Percentiles rank a stretch among this genome's conserved stretches.
phyloP scores from a whole-genome alignment of 2,329 filamentous ascomycete species.

The Venturia carpophila region DNA sequence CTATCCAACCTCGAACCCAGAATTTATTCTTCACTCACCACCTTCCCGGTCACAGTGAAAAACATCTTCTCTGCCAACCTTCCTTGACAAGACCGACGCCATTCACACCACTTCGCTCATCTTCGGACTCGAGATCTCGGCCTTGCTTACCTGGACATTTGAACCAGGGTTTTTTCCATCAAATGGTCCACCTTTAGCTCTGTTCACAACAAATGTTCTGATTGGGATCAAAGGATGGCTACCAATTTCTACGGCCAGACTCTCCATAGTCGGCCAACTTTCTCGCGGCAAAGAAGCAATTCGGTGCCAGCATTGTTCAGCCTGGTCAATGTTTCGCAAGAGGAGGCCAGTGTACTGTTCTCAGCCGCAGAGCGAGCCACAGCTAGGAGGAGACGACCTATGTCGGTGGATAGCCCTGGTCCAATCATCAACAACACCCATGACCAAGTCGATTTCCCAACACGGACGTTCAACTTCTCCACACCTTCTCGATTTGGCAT shows the following conservation, averaged over 20 bases:
- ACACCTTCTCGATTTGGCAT: conserved; percentile 18
- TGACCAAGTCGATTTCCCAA: background rate
- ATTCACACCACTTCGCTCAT: background rate
- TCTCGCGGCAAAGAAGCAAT: conserved; percentile 18
- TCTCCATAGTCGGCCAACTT: background rate
- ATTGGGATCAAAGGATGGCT: background rate
- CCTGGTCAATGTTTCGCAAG: conserved; percentile 7
- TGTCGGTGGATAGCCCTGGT: conserved; percentile 18
- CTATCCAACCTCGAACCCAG: background rate
- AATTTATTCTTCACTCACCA: background rate
- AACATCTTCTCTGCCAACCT: background rate
- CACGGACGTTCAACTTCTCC: conserved; percentile 11
- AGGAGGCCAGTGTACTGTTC: conserved; percentile 17
- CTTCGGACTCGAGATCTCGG: background rate
- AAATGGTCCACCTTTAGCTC: background rate
- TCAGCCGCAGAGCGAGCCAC: conserved; percentile 18
- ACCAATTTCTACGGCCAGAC: background rate
- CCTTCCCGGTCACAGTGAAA: background rate
- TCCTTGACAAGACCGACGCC: background rate
- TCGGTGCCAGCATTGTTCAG: conserved; percentile 15
- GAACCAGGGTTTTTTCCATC: background rate
- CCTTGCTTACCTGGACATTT: background rate
- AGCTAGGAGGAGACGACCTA: conserved; percentile 13
- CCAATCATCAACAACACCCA: conserved; percentile 2
- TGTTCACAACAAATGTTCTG: background rate